phyloP scores from a whole-genome alignment of 495 filamentous ascomycete genomes.

The Penicillium salamii region DNA sequence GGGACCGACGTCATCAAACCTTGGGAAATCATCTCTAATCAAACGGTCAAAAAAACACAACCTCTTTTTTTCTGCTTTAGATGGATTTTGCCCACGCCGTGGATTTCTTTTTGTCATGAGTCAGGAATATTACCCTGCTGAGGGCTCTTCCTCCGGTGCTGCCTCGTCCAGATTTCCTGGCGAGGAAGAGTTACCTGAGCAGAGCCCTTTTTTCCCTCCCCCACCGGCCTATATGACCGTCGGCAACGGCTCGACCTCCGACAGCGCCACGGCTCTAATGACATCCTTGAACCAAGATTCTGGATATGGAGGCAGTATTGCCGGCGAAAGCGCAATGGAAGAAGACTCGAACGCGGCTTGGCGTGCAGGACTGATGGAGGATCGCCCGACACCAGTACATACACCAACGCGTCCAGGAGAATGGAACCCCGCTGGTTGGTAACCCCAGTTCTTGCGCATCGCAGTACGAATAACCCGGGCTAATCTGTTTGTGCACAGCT shows the following conservation, averaged over 20 bases:
- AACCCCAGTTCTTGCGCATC: not conserved
- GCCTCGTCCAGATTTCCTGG: constrained; percentile 35
- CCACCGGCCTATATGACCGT: constrained; percentile 81
- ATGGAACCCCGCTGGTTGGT: constrained; percentile 43
- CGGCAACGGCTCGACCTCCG: constrained; percentile 74
- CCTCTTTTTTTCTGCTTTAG: constrained; percentile 1
- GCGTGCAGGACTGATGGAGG: constrained; percentile 62
- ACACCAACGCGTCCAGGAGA: constrained; percentile 51
- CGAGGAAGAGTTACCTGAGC: constrained; percentile 25
- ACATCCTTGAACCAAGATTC: constrained; percentile 77
- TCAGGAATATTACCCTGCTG: constrained; percentile 61
- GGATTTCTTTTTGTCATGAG: constrained; percentile 55
- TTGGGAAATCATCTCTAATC: constrained; percentile 19
- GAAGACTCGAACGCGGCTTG: constrained; percentile 44
- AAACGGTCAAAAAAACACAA: constrained; percentile 15
- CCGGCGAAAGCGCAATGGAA: constrained; percentile 47
- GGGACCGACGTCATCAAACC: constrained; percentile 17
- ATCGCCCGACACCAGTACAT: constrained; percentile 61
- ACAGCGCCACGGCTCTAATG: constrained; percentile 67
- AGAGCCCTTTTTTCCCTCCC: constrained; percentile 32
- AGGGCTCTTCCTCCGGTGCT: constrained; percentile 38
- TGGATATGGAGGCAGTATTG: constrained; percentile 80
- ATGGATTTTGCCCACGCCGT: constrained; percentile 14
- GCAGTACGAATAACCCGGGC: not conserved
- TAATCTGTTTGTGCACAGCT: constrained; percentile 24